A percentile compares a stretch with the other conserved stretches of the same genome.
Conservation (phyloP, 352 stramenopile genomes). For the Globisporangium lucens region DNA sequence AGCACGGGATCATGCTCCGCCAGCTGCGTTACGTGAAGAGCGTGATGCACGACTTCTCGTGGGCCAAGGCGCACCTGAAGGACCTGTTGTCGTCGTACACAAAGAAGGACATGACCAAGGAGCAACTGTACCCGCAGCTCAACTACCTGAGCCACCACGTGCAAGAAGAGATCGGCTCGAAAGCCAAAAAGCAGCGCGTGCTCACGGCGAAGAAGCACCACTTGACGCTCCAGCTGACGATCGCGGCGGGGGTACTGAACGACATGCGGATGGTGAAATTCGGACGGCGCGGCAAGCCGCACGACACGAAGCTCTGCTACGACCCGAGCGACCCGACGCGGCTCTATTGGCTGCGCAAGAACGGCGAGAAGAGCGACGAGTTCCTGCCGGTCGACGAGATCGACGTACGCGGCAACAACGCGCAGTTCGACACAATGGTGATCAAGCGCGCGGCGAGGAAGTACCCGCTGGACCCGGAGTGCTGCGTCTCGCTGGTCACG, state of each 20-base stretch:
- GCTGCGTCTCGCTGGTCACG: constrained; percentile 59
- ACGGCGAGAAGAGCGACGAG: constrained; percentile 65
- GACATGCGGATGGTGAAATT: constrained; percentile 69
- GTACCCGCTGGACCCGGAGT: constrained; percentile 35
- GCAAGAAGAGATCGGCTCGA: constrained; percentile 45
- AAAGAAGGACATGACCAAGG: constrained; percentile 67
- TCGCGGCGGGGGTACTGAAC: constrained; percentile 64
- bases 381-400: constrained; percentile 55
- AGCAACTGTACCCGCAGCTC: constrained; percentile 76
- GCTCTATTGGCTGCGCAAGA: constrained; percentile 76
- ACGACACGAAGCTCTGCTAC: constrained; percentile 71
- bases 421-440: constrained; percentile 22
- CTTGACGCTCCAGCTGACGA: constrained; percentile 55
- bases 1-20: constrained; percentile 78
- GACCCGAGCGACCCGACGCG: constrained; percentile 60
- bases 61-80: constrained; percentile 70
- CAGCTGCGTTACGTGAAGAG: constrained; percentile 82
- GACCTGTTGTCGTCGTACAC: constrained; percentile 67
- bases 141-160: constrained; percentile 68
- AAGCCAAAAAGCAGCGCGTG: constrained; percentile 42
- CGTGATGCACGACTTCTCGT: constrained; percentile 82
- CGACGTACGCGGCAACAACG: constrained; percentile 30
- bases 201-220: constrained; percentile 56
- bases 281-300: constrained; percentile 61
- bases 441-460: constrained; percentile 52